A percentile compares a stretch with the other conserved stretches of the same genome.
These are phyloP conservation scores for Globisporangium irregulare DNA, from an alignment of 352 stramenopile genomes.

Conservation along the genomic window DNA sequence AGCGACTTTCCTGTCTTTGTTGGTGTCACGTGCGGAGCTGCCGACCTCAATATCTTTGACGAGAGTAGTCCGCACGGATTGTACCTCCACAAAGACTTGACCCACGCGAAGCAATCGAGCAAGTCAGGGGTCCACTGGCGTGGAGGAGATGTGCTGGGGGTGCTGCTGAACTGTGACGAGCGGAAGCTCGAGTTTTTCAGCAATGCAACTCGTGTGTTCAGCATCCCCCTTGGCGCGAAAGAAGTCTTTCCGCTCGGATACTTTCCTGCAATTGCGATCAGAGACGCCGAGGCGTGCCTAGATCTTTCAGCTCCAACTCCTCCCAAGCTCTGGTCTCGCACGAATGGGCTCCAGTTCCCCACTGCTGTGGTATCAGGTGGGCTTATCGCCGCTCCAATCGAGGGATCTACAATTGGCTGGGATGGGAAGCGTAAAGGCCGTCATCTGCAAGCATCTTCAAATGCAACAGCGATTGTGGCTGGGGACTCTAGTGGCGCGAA, in stretches of 20 bases:
- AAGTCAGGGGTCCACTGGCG: conserved; percentile 32
- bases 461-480: conserved; percentile 53
- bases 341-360: conserved; percentile 49
- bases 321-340: conserved; percentile 56
- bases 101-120: conserved; percentile 16
- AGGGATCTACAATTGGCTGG: conserved; percentile 60
- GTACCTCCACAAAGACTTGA: conserved; percentile 38
- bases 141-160: conserved; percentile 35
- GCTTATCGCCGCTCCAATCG: conserved; percentile 52
- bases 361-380: conserved; percentile 61
- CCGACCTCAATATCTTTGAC: conserved; percentile 57
- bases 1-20: conserved; percentile 66
- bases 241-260: conserved; percentile 26
- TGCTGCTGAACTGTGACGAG: conserved; percentile 64
- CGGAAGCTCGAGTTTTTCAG: conserved; percentile 65
- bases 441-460: conserved; percentile 43
- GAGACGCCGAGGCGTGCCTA: conserved; percentile 59
- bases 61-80: conserved; percentile 21
- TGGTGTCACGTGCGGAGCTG: conserved; percentile 44
- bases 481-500: conserved; percentile 45
- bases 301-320: conserved; percentile 56
- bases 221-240: conserved; percentile 24
- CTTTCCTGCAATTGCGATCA: conserved; percentile 58
- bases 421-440: conserved; percentile 53
- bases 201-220: conserved; percentile 30